A percentile compares a stretch with the other conserved stretches of the same genome.
Conservation (phyloP, 306 rosid genomes). For the Cucumis cinereus region DNA sequence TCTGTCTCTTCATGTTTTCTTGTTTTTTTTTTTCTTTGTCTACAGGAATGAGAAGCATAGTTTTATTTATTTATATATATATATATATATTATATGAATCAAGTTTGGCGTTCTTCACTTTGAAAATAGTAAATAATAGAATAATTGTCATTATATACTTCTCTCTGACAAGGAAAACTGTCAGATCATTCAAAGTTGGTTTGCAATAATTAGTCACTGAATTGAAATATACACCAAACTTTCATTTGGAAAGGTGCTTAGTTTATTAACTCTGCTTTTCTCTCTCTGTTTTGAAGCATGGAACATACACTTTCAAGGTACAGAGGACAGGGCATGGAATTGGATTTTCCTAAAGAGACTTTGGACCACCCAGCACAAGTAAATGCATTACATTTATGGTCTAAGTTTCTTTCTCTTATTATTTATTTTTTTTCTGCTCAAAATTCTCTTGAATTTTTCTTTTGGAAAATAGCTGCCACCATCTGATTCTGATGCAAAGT, state of each 20-base stretch:
- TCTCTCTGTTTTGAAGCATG: constrained; percentile 41
- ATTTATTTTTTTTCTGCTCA: neutral
- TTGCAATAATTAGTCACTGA: neutral
- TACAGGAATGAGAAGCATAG: neutral
- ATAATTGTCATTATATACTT: neutral
- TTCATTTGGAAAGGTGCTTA: neutral
- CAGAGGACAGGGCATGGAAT: constrained; percentile 11
- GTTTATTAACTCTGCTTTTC: constrained; percentile 4
- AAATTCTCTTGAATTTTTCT: neutral
- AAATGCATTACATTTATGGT: neutral
- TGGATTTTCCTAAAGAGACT: constrained; percentile 19
- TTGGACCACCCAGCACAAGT: constrained; percentile 3
- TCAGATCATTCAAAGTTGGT: neutral
- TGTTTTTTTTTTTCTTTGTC: neutral
- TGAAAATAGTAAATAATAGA: neutral
- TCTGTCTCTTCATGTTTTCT: neutral
- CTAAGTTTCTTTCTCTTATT: neutral
- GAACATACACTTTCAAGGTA: constrained; percentile 47
- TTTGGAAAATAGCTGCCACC: constrained; percentile 1
- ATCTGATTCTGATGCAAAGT: neutral
- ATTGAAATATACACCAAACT: neutral
- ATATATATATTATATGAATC: too few relatives aligned
- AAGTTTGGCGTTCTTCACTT: neutral
- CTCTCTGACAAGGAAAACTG: neutral
- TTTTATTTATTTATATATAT: neutral